phyloP scores from a whole-genome alignment of 2,329 filamentous ascomycete genomes.

The Apiospora pterosperma region DNA sequence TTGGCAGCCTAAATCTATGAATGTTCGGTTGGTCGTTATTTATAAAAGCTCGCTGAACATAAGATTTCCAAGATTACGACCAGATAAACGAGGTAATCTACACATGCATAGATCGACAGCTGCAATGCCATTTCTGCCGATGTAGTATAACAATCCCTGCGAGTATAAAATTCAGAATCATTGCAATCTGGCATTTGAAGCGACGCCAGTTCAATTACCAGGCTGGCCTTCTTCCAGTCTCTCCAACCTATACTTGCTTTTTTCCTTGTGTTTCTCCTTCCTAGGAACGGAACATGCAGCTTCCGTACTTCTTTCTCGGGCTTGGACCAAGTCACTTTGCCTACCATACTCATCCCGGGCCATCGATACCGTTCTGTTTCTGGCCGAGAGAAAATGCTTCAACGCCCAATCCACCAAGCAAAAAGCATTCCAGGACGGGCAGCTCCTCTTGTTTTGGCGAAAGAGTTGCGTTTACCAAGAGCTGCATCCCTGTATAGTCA shows the following conservation, averaged over 20 bases:
- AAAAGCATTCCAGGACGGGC: neutral
- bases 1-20: neutral
- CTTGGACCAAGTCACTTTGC: neutral
- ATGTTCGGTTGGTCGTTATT: too few relatives aligned
- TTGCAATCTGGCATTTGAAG: too few relatives aligned
- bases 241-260: neutral
- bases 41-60: too few relatives aligned
- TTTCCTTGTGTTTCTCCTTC: neutral
- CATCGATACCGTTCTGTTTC: neutral
- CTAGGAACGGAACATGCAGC: neutral
- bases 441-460: neutral
- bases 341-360: neutral
- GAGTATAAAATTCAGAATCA: neutral
- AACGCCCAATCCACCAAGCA: neutral
- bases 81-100: neutral
- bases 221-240: neutral
- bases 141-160: neutral
- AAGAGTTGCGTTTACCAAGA: neutral
- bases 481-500: neutral
- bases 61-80: neutral
- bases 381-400: neutral
- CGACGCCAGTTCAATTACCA: too few relatives aligned
- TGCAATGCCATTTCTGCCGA: neutral
- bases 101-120: neutral
- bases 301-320: neutral